These are phyloP conservation scores for Triticum urartu DNA, from an alignment of 176 grass and related monocot genomes.

Conservation along the genomic window DNA sequence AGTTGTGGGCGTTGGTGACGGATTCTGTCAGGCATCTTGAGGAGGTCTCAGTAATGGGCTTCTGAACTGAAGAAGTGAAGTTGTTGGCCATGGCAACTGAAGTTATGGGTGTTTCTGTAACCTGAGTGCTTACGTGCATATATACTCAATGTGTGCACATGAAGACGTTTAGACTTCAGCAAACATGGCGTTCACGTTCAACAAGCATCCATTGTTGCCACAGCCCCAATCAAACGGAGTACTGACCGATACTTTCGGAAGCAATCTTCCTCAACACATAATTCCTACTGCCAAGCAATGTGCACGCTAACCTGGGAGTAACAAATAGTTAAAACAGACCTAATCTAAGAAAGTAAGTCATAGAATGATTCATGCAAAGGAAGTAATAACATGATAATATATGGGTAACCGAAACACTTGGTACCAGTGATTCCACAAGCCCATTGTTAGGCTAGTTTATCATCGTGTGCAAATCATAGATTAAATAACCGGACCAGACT, in stretches of 20 bases:
- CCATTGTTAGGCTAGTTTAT: too few relatives aligned
- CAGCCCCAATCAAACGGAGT: not conserved
- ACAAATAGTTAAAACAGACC: not conserved
- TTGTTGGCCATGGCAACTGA: not conserved
- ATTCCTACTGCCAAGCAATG: not conserved
- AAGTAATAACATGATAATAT: too few relatives aligned
- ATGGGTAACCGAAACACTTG: too few relatives aligned
- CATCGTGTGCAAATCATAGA: too few relatives aligned
- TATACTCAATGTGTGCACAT: not conserved
- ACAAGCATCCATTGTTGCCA: not conserved
- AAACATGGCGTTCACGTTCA: not conserved
- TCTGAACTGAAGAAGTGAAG: not conserved
- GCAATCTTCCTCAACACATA: not conserved
- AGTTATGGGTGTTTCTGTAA: not conserved
- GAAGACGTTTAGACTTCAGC: too few relatives aligned
- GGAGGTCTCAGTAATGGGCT: not conserved
- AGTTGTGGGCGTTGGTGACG: not conserved
- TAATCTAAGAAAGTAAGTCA: too few relatives aligned
- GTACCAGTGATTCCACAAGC: too few relatives aligned
- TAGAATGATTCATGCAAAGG: too few relatives aligned
- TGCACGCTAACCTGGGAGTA: not conserved
- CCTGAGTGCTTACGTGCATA: not conserved
- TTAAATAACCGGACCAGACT: too few relatives aligned
- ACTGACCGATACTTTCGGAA: not conserved
- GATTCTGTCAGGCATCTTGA: not conserved